Evolutionary conservation across 1,139 yeast genomes (phyloP).

Genomic region (Zygosaccharomyces pseudobailii): DNA sequence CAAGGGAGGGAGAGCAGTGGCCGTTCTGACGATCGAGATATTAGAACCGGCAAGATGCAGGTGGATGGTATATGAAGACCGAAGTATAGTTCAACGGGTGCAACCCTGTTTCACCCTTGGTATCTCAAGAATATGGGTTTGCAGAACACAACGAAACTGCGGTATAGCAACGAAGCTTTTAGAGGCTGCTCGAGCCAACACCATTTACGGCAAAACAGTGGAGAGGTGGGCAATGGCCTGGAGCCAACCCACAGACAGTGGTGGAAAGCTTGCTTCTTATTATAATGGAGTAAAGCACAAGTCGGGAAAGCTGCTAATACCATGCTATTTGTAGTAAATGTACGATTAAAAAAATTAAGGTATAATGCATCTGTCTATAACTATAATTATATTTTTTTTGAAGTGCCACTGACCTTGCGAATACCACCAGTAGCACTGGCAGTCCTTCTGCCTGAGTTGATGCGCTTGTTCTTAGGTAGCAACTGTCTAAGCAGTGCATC

Average conservation of each 20-base stretch:
- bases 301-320: conserved; percentile 31
- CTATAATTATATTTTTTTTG: conserved; percentile 18
- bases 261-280: conserved; percentile 30
- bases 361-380: conserved; percentile 2
- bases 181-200: conserved; percentile 28
- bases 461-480: conserved; percentile 31
- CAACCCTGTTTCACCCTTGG: conserved; percentile 28
- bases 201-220: conserved; percentile 18
- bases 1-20: conserved; percentile 28
- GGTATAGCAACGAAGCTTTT: conserved; percentile 30
- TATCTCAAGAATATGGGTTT: conserved; percentile 35
- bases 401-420: conserved; percentile 32
- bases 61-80: conserved; percentile 32
- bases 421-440: conserved; percentile 33
- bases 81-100: conserved; percentile 24
- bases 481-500: conserved; percentile 25
- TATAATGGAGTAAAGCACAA: conserved; percentile 31
- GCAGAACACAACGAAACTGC: conserved; percentile 23
- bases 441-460: conserved; percentile 30
- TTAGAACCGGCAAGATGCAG: conserved; percentile 21
- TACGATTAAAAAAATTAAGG: background rate
- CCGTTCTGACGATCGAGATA: conserved; percentile 28
- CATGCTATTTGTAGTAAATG: conserved; percentile 27
- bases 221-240: conserved; percentile 30
- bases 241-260: conserved; percentile 36